Conservation (phyloP, 2,329 filamentous ascomycete genomes). For the Aureobasidium lini region DNA sequence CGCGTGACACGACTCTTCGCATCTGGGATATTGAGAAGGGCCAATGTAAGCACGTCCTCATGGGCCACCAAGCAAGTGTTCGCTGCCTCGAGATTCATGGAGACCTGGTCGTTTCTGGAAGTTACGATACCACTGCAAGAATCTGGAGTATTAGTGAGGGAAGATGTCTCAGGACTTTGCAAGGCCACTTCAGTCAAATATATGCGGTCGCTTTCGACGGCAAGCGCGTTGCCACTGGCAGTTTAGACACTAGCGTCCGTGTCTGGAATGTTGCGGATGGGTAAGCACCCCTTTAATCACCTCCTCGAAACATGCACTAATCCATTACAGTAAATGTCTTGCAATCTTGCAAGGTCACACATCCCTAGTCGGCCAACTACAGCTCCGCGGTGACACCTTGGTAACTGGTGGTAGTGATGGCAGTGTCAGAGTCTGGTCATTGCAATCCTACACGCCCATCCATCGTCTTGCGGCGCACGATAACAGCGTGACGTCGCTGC, state of each 20-base stretch:
- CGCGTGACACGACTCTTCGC: conserved; percentile 84
- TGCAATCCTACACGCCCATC: conserved; percentile 83
- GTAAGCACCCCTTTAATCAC: conserved; percentile 42
- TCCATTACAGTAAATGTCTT: conserved; percentile 34
- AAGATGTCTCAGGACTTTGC: conserved; percentile 79
- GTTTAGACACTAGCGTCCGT: conserved; percentile 89
- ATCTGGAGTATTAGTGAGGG: conserved; percentile 98
- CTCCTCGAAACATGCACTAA: not conserved
- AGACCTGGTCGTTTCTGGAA: conserved; percentile 94
- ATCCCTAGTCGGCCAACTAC: conserved; percentile 88
- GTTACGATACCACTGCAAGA: conserved; percentile 92
- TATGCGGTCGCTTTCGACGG: conserved; percentile 98
- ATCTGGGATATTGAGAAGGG: conserved; percentile 92
- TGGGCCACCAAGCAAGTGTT: conserved; percentile 92
- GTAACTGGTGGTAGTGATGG: conserved; percentile 96
- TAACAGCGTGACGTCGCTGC: conserved; percentile 94
- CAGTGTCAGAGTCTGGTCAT: conserved; percentile 91
- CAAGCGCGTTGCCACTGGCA: conserved; percentile 85
- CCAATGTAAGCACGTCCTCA: conserved; percentile 80
- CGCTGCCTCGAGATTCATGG: conserved; percentile 92
- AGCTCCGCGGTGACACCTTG: conserved; percentile 89
- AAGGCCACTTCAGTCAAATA: conserved; percentile 96
- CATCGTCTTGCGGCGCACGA: conserved; percentile 94
- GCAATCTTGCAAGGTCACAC: conserved; percentile 95
- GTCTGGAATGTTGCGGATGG: conserved; percentile 92